phyloP scores from a whole-genome alignment of 78 protist species.

The Dictyostelium intermedium region DNA sequence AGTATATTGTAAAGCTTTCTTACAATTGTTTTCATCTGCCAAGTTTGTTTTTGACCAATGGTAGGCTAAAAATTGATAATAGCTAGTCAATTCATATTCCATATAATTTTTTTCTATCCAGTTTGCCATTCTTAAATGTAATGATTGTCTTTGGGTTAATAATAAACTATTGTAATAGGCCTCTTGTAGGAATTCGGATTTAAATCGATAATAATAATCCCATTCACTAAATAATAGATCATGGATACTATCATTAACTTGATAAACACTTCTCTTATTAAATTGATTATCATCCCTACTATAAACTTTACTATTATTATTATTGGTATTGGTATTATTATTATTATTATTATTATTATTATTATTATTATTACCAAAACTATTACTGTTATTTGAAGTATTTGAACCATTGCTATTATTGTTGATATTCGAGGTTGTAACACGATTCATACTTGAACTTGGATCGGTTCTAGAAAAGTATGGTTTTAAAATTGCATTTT shows the following conservation, averaged over 20 bases:
- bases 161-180: slow-evolving; percentile 14
- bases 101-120: slow-evolving; percentile 56
- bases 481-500: background rate
- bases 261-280: background rate
- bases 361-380: too few species aligned
- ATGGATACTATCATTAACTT: background rate
- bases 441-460: background rate
- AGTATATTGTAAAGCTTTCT: slow-evolving; percentile 16
- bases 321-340: too few species aligned
- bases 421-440: background rate
- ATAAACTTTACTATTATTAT: background rate
- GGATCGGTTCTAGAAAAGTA: background rate
- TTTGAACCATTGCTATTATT: background rate
- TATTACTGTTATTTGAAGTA: background rate
- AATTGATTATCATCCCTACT: background rate
- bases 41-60: slow-evolving; percentile 63
- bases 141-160: background rate
- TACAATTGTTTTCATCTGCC: background rate
- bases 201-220: slow-evolving; percentile 46
- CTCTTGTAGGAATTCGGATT: slow-evolving; percentile 12
- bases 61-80: slow-evolving; percentile 8
- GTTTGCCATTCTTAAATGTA: slow-evolving; percentile 38
- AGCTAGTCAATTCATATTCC: background rate
- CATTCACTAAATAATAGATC: slow-evolving; percentile 2
- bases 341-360: too few species aligned